phyloP scores from a whole-genome alignment of 2,329 filamentous ascomycete genomes.

The Cordyceps fumosorosea region DNA sequence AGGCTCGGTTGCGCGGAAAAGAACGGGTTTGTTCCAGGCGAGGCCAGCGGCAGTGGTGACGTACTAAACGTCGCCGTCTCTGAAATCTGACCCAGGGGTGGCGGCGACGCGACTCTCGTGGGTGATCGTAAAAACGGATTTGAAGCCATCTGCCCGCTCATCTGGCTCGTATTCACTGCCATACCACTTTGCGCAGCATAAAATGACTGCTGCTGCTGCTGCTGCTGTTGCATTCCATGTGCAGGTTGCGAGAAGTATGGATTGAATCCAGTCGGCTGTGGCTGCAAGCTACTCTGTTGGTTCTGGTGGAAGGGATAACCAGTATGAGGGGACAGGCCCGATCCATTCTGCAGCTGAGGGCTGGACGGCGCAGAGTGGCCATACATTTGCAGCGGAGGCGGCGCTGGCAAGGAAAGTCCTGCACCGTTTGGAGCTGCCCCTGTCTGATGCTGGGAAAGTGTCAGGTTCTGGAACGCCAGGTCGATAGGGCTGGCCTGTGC shows the following conservation, averaged over 20 bases:
- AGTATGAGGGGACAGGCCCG: conserved; percentile 36
- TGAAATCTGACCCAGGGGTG: conserved; percentile 42
- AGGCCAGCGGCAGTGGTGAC: conserved; percentile 23
- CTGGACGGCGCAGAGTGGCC: conserved; percentile 38
- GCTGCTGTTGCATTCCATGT: conserved; percentile 14
- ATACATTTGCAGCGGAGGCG: conserved; percentile 33
- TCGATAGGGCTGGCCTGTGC: conserved; percentile 42
- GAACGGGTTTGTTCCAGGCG: conserved; percentile 32
- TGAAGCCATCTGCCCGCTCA: conserved; percentile 28
- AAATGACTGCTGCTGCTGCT: conserved; percentile 17
- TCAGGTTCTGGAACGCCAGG: conserved; percentile 69
- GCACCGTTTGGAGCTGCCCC: conserved; percentile 74
- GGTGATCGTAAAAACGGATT: conserved; percentile 47
- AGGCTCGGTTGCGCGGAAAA: conserved; percentile 29
- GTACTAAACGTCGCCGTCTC: conserved; percentile 39
- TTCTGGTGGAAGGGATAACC: conserved; percentile 30
- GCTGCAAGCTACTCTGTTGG: conserved; percentile 29
- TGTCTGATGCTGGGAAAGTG: conserved; percentile 54
- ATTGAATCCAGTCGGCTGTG: conserved; percentile 40
- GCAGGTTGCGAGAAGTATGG: conserved; percentile 41
- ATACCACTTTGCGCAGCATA: conserved; percentile 25
- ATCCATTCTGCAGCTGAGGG: conserved; percentile 32
- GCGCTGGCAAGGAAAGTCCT: conserved; percentile 41
- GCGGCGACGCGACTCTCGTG: conserved; percentile 43
- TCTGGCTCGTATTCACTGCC: conserved; percentile 33